Evolutionary conservation across 176 grass and related monocot genomes (phyloP), one percentile per base, ranked within the genome.

Genomic region (Juncus effusus): DNA sequence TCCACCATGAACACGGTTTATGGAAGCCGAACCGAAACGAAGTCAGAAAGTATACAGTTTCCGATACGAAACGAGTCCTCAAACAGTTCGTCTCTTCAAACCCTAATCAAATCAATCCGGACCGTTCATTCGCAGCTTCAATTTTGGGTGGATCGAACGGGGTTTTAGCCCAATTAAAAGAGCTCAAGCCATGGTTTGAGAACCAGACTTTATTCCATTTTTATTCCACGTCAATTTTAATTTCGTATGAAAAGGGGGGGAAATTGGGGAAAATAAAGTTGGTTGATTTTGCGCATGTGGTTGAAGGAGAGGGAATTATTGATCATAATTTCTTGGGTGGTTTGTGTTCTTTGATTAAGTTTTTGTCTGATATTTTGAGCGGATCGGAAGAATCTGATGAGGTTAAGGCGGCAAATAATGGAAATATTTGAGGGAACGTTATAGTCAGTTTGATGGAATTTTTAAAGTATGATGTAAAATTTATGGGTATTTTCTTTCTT

Each of bases 301-400:
- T 53, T 6, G 77, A 92, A 1, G 89, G 83, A 36, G 77, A 97
- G 36, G 88, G 88, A 52, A 74, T 92, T 39, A 92, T 97, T 16
- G 94, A 89, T 70, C 88, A 89, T 67, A 97, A 97, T 64, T 97
- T 97, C 80, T 56, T 97, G 38, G 94, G 85, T 6, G 88, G 94
- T 1, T 76, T 86, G 13, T 93, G 83, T 77, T 93, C 88, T 3
- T 61, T 99, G 56, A 89, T 95, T 58, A 95, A 83, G 61, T 89
- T 85, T 53, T 15, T 95, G 2, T 74, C 74, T 14, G 82, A 78
- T 67, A 86, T 95, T 82, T 76, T 89, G 5, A 54, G 59, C 2
- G 84, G 82, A 16, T 10, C 59, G 37, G 47, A 79, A 42, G 44
- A 47, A 9, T 47, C 2, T 47, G 44, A 47, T 5, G 9, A 47